A percentile compares a stretch with the other conserved stretches of the same genome.
Conservation (phyloP, 2,329 filamentous ascomycete species). For the Colletotrichum shisoi region DNA sequence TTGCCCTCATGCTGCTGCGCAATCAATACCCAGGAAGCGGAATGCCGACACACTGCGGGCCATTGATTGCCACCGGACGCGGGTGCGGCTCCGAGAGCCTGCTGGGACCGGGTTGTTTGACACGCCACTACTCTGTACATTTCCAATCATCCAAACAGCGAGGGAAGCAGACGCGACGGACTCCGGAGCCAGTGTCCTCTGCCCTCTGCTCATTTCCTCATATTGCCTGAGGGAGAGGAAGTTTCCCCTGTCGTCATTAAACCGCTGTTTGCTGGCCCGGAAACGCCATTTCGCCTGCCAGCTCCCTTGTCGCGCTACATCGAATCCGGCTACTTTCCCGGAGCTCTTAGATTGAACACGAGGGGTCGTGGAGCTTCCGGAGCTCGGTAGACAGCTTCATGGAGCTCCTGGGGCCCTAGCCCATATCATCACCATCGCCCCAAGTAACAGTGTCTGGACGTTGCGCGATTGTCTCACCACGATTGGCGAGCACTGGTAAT, state of each 20-base stretch:
- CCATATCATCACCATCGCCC: neutral
- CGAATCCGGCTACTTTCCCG: slow-evolving; percentile 34
- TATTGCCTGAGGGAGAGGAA: slow-evolving; percentile 8
- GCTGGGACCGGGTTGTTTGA: neutral
- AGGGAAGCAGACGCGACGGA: slow-evolving; percentile 5
- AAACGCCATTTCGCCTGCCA: slow-evolving; percentile 38
- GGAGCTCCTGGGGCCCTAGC: neutral
- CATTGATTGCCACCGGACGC: slow-evolving; percentile 3
- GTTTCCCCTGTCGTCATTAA: slow-evolving; percentile 31
- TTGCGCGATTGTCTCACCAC: slow-evolving; percentile 15
- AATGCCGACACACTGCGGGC: slow-evolving; percentile 4
- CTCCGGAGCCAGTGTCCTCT: neutral
- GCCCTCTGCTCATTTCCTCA: slow-evolving; percentile 30
- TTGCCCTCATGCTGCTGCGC: slow-evolving; percentile 14
- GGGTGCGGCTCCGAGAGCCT: neutral
- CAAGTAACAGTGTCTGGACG: neutral
- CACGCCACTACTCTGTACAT: neutral
- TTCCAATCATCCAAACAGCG: neutral
- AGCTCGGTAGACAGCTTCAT: slow-evolving; percentile 1
- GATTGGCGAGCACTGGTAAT: neutral
- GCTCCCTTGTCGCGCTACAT: slow-evolving; percentile 36
- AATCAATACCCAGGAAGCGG: slow-evolving; percentile 1
- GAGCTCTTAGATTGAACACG: slow-evolving; percentile 36
- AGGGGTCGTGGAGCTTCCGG: slow-evolving; percentile 27
- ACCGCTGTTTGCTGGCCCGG: slow-evolving; percentile 33